Evolutionary conservation across 148 eudicot species (phyloP).

Genomic region (Tetragonia tetragonoides): DNA sequence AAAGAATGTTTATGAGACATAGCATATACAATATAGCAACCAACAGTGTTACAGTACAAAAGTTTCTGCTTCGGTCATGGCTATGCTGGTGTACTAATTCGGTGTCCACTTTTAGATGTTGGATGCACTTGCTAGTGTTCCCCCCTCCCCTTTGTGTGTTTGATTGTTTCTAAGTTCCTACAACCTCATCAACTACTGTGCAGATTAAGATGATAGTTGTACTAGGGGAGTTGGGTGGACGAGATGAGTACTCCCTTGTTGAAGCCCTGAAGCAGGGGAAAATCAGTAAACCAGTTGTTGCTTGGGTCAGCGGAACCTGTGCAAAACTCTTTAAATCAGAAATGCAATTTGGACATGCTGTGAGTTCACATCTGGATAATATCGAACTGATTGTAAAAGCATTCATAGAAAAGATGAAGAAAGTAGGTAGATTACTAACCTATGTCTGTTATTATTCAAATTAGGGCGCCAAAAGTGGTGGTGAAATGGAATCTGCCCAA

Average conservation of each 20-base stretch:
- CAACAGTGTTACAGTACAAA: background rate
- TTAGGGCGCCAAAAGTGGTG: slow-evolving; percentile 97
- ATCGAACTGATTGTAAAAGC: background rate
- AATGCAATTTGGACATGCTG: slow-evolving; percentile 99
- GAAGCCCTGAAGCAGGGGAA: slow-evolving; percentile 97
- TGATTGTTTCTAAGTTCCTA: background rate
- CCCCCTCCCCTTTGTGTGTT: no score
- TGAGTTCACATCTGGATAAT: slow-evolving; percentile 34
- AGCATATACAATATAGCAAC: background rate
- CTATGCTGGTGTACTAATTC: background rate
- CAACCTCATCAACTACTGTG: slow-evolving; percentile 19
- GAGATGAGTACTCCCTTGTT: slow-evolving; percentile 97
- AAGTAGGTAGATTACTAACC: background rate
- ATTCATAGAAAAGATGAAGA: background rate
- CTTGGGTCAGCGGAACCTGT: slow-evolving; percentile 99
- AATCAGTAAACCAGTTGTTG: slow-evolving; percentile 89
- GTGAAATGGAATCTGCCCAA: slow-evolving; percentile 97
- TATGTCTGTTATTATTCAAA: slow-evolving; percentile 11
- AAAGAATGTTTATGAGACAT: background rate
- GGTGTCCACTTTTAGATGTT: background rate
- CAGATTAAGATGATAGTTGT: slow-evolving; percentile 97
- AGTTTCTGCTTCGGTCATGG: background rate
- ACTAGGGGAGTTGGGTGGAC: slow-evolving; percentile 97
- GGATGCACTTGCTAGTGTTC: background rate
- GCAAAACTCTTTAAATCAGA: slow-evolving; percentile 96